phyloP scores from a whole-genome alignment of 768 basidiomycete genomes.

The Rhodosporidiobolus odoratus region DNA sequence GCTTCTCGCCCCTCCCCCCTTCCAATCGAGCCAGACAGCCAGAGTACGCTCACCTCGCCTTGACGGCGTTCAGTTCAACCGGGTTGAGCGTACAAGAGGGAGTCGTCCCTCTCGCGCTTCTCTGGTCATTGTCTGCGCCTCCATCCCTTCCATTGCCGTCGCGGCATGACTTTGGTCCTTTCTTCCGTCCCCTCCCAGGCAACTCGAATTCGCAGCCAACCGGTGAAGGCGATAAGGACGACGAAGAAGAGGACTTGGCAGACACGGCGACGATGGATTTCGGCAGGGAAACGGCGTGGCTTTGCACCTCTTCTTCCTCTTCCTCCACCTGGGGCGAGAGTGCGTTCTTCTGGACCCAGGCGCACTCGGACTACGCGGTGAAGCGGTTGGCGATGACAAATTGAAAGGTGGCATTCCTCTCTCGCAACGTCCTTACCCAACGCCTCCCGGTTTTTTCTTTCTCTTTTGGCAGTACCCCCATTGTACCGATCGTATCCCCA shows the following conservation, averaged over 20 bases:
- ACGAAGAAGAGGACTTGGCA: constrained; percentile 7
- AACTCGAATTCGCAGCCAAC: too few relatives aligned
- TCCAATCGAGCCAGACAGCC: too few relatives aligned
- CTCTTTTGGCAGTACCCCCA: too few relatives aligned
- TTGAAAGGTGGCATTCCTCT: too few relatives aligned
- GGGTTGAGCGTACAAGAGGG: constrained; percentile 21
- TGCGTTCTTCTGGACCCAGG: background rate
- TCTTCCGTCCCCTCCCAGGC: constrained; percentile 8
- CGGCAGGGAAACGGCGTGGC: background rate
- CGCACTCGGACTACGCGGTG: background rate
- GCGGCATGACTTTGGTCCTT: background rate
- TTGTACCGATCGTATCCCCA: too few relatives aligned
- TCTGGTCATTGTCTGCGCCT: background rate
- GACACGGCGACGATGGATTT: constrained; percentile 3
- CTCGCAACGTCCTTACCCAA: too few relatives aligned
- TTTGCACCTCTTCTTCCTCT: background rate
- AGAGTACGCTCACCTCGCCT: background rate
- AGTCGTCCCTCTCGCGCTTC: background rate
- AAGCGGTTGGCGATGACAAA: background rate
- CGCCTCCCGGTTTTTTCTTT: too few relatives aligned
- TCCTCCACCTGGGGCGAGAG: background rate
- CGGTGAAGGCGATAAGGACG: background rate
- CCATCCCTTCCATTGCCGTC: background rate
- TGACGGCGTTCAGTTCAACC: constrained; percentile 8
- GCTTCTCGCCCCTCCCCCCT: background rate